Percentiles rank a stretch among this genome's conserved stretches.
These are phyloP conservation scores for Dispira parvispora DNA, from an alignment of 192 early-diverging fungal genomes.

Conservation along the genomic window DNA sequence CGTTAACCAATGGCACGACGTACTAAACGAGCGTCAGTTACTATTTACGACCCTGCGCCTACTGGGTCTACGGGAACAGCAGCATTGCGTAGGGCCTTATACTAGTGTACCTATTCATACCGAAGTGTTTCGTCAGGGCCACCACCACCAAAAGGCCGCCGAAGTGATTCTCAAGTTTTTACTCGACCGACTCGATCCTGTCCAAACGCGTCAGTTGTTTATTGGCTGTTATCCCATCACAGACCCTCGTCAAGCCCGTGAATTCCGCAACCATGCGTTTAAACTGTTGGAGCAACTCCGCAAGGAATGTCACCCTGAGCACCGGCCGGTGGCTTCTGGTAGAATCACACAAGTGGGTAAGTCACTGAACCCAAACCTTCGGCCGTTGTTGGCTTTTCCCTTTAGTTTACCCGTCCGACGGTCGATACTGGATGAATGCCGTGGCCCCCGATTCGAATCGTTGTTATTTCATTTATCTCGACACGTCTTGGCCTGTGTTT, in stretches of 20 bases:
- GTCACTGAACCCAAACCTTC: neutral
- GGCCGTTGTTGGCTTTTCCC: slow-evolving; percentile 16
- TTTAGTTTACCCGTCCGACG: slow-evolving; percentile 20
- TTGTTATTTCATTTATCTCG: slow-evolving; percentile 13
- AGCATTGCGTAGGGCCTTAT: slow-evolving; percentile 19
- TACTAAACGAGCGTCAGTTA: neutral
- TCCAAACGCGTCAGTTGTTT: slow-evolving; percentile 24
- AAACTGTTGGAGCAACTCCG: slow-evolving; percentile 40
- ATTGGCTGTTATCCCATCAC: slow-evolving; percentile 35
- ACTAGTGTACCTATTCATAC: slow-evolving; percentile 26
- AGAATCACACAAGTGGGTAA: too few species aligned
- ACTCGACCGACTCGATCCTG: slow-evolving; percentile 22
- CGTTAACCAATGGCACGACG: neutral
- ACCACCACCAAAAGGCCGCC: slow-evolving; percentile 34
- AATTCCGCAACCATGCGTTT: slow-evolving; percentile 35
- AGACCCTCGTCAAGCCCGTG: slow-evolving; percentile 32
- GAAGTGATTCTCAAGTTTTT: slow-evolving; percentile 40
- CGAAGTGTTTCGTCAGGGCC: slow-evolving; percentile 31
- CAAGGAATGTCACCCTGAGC: slow-evolving; percentile 14
- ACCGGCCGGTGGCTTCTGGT: too few species aligned
- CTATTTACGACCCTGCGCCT: neutral
- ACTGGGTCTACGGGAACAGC: neutral
- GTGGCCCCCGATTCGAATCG: slow-evolving; percentile 21
- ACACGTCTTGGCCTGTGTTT: neutral
- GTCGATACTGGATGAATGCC: slow-evolving; percentile 28